Evolutionary conservation across 495 filamentous ascomycete genomes (phyloP).

Genomic region (Tuber magnatum): DNA sequence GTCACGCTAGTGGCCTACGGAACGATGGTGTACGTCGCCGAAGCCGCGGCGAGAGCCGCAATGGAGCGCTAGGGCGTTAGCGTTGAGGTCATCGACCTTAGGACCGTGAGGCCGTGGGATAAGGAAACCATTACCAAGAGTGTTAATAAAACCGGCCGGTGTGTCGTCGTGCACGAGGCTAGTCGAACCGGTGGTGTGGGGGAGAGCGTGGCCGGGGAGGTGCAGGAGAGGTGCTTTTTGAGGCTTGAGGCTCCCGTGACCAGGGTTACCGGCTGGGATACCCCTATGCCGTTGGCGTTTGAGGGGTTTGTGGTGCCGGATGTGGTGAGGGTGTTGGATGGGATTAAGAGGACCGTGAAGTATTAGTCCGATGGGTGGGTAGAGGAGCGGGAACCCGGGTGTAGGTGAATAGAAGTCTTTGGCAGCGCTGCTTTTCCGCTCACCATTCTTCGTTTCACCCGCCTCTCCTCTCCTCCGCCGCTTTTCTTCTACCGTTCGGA

Average conservation of each 20-base stretch:
- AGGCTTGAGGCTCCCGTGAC: conserved; percentile 86
- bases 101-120: conserved; percentile 95
- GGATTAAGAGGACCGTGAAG: conserved; percentile 54
- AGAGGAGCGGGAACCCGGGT: neutral
- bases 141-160: conserved; percentile 82
- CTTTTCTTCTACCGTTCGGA: neutral
- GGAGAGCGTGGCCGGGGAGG: conserved; percentile 84
- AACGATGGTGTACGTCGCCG: conserved; percentile 82
- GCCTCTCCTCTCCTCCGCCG: neutral
- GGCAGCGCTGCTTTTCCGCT: neutral
- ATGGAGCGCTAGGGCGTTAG: conserved; percentile 74
- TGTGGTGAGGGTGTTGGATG: conserved; percentile 67
- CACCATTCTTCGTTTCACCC: neutral
- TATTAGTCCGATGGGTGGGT: conserved; percentile 44
- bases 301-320: conserved; percentile 88
- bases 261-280: conserved; percentile 85
- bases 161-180: conserved; percentile 88
- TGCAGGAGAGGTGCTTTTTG: conserved; percentile 82
- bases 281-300: conserved; percentile 71
- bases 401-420: neutral
- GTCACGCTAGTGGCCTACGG: conserved; percentile 88
- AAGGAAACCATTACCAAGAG: conserved; percentile 72
- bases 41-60: conserved; percentile 66
- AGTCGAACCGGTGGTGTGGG: conserved; percentile 94
- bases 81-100: conserved; percentile 82